Percentiles rank a stretch among this genome's conserved stretches.
Conservation (phyloP, 257 asterid genomes). For the Salvia miltiorrhiza region DNA sequence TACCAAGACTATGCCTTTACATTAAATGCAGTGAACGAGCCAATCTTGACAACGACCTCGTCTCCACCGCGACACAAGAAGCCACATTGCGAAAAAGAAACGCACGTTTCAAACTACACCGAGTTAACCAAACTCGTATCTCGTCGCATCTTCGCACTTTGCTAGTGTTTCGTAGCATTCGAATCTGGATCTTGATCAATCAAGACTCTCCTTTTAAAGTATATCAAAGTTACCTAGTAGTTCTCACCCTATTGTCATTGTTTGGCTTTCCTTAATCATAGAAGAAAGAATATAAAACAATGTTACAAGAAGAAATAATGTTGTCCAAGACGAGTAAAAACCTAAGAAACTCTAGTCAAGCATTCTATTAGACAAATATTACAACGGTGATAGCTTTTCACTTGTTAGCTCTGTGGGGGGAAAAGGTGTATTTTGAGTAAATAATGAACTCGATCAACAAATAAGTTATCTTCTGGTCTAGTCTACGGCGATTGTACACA, state of each 20-base stretch:
- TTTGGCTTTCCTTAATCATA: constrained; percentile 19
- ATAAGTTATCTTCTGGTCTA: constrained; percentile 38
- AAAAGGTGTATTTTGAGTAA: constrained; percentile 20
- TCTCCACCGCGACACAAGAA: neutral
- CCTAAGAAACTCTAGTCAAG: constrained; percentile 36
- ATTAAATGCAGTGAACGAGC: constrained; percentile 8
- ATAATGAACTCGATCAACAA: constrained; percentile 29
- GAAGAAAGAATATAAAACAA: constrained; percentile 34
- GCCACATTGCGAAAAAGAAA: neutral
- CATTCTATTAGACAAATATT: constrained; percentile 31
- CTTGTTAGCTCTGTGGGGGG: constrained; percentile 33
- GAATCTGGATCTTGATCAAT: no score
- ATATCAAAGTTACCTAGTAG: no score
- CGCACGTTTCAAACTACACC: no score
- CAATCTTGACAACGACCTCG: constrained; percentile 1
- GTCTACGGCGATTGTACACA: constrained; percentile 35
- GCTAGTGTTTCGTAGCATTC: no score
- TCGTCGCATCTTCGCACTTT: neutral
- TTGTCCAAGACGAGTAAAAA: constrained; percentile 7
- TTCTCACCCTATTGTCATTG: constrained; percentile 12
- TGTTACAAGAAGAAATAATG: constrained; percentile 32
- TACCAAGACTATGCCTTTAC: neutral
- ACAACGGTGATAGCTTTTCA: constrained; percentile 29
- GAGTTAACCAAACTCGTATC: no score
- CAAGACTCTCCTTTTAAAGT: no score